Evolutionary conservation across 1,284 basidiomycete species (phyloP).

Genomic region (Pseudozyma sp.): DNA sequence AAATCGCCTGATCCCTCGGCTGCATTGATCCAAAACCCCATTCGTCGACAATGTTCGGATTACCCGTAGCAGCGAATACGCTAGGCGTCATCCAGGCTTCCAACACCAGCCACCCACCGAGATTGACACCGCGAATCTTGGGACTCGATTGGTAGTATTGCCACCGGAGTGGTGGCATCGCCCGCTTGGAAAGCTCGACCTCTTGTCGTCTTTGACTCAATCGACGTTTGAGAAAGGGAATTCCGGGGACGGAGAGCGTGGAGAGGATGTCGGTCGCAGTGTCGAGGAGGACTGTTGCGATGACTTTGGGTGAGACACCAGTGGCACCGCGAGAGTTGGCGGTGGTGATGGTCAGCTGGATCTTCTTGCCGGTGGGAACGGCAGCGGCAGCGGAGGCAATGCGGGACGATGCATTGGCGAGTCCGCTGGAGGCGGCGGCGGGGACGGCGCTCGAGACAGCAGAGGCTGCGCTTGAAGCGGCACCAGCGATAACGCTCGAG

Average conservation of each 20-base stretch:
- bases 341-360: constrained; percentile 35
- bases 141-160: constrained; percentile 28
- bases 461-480: constrained; percentile 1
- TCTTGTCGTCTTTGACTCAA: not conserved
- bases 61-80: constrained; percentile 71
- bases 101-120: constrained; percentile 66
- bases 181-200: constrained; percentile 6
- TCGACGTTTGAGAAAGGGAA: not conserved
- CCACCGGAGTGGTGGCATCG: constrained; percentile 34
- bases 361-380: not conserved
- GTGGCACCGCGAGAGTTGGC: constrained; percentile 44
- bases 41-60: constrained; percentile 76
- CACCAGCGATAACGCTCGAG: not conserved
- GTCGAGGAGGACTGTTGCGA: constrained; percentile 25
- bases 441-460: constrained; percentile 2
- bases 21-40: constrained; percentile 80
- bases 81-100: constrained; percentile 63
- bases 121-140: constrained; percentile 61
- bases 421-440: not conserved
- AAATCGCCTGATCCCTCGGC: constrained; percentile 71
- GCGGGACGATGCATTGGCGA: constrained; percentile 3
- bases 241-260: constrained; percentile 11
- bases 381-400: not conserved
- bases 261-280: constrained; percentile 14
- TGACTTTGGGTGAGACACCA: constrained; percentile 20